These are phyloP conservation scores for Oidiodendron maius DNA, from an alignment of 495 filamentous ascomycete genomes.

Conservation along the genomic window DNA sequence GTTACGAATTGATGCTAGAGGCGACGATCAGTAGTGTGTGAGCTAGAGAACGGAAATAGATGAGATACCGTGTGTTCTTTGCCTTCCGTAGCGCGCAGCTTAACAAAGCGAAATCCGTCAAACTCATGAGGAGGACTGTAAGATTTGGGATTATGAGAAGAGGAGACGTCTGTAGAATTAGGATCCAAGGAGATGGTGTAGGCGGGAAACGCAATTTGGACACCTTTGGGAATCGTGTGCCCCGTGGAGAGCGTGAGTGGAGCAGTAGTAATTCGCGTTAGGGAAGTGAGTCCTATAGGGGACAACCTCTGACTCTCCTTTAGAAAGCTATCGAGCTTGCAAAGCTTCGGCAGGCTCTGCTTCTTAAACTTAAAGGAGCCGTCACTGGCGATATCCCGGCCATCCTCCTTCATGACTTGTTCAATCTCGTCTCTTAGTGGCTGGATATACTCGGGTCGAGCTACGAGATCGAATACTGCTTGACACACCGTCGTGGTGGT, in stretches of 20 bases:
- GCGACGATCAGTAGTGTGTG: no score
- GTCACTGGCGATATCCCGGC: slow-evolving; percentile 18
- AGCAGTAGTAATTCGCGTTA: neutral
- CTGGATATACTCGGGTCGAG: slow-evolving; percentile 13
- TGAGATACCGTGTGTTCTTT: slow-evolving; percentile 19
- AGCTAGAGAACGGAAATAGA: no score
- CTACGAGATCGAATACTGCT: slow-evolving; percentile 10
- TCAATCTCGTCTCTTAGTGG: slow-evolving; percentile 18
- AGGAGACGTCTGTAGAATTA: neutral
- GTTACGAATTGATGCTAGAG: slow-evolving; percentile 37
- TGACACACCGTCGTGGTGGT: slow-evolving; percentile 19
- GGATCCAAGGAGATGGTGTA: neutral
- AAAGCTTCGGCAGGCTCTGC: slow-evolving; percentile 31
- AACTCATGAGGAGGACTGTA: slow-evolving; percentile 25
- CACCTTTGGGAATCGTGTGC: slow-evolving; percentile 2
- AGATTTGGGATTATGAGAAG: slow-evolving; percentile 1
- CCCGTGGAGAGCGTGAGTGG: slow-evolving; percentile 8
- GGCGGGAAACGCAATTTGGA: neutral
- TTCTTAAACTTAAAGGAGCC: slow-evolving; percentile 25
- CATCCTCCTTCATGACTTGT: slow-evolving; percentile 15
- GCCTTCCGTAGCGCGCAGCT: slow-evolving; percentile 27
- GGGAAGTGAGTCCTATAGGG: slow-evolving; percentile 8
- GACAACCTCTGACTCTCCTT: slow-evolving; percentile 37
- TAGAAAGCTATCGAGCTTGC: slow-evolving; percentile 44
- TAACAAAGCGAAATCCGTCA: slow-evolving; percentile 43